These are phyloP conservation scores for Trifolium fragiferum DNA, from an alignment of 306 rosid genomes.

Conservation along the genomic window DNA sequence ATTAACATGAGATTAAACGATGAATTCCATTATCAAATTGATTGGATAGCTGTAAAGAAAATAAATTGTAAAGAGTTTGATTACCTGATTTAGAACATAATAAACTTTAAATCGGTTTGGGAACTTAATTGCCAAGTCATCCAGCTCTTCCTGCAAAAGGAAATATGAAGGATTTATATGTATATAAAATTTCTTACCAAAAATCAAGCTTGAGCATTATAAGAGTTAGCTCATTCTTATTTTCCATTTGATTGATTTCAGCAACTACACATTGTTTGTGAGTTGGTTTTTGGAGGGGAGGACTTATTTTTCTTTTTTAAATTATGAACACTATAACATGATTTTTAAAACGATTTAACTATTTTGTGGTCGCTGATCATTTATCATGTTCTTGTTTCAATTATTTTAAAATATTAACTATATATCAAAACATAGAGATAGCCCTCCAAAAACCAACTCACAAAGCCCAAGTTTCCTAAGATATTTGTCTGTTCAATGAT, in stretches of 20 bases:
- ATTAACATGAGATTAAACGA: conserved; percentile 2
- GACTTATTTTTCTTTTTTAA: no score
- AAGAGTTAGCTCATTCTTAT: conserved; percentile 5
- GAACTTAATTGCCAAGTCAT: conserved; percentile 58
- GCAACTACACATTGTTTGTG: not conserved
- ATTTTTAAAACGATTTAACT: no score
- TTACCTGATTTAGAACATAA: conserved; percentile 84
- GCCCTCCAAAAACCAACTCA: no score
- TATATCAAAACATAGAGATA: no score
- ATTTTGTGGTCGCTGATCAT: no score
- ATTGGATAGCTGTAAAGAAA: not conserved
- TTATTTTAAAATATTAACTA: no score
- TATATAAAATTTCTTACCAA: not conserved
- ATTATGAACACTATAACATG: no score
- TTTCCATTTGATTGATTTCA: not conserved
- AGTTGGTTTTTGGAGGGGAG: no score
- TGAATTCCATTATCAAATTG: conserved; percentile 21
- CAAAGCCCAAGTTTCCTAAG: not conserved
- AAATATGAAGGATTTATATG: conserved; percentile 7
- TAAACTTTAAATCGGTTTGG: conserved; percentile 67
- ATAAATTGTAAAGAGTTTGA: conserved; percentile 21
- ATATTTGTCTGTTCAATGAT: not conserved
- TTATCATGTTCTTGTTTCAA: no score
- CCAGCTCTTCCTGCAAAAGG: conserved; percentile 76
- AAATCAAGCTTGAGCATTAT: conserved; percentile 25